A percentile compares a stretch with the other conserved stretches of the same genome.
Evolutionary conservation across 2,329 filamentous ascomycete genomes (phyloP).

Genomic region (Blastomyces percursus): DNA sequence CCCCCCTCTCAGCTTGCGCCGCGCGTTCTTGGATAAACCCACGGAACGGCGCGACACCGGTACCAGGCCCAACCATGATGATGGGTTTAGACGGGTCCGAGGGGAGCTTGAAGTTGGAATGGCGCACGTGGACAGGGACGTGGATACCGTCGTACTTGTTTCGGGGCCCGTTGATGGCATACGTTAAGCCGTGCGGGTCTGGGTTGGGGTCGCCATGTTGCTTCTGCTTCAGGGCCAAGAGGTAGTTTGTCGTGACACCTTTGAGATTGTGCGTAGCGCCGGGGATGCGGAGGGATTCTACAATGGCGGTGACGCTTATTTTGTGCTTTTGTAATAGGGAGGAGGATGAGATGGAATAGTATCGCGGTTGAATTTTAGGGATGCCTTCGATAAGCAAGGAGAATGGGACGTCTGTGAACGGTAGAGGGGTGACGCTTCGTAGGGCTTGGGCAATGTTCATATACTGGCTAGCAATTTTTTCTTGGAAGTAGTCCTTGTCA

Average conservation of each 20-base stretch:
- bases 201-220: slow-evolving; percentile 69
- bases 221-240: slow-evolving; percentile 90
- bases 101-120: slow-evolving; percentile 98
- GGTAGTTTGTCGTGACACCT: slow-evolving; percentile 94
- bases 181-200: slow-evolving; percentile 71
- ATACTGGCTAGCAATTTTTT: slow-evolving; percentile 68
- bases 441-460: slow-evolving; percentile 86
- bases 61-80: slow-evolving; percentile 93
- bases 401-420: slow-evolving; percentile 80
- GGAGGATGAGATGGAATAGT: slow-evolving; percentile 98
- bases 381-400: slow-evolving; percentile 89
- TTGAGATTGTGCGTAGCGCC: slow-evolving; percentile 71
- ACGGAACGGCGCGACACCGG: slow-evolving; percentile 87
- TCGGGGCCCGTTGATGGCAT: slow-evolving; percentile 75
- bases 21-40: slow-evolving; percentile 91
- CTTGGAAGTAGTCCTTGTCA: slow-evolving; percentile 92
- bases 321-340: slow-evolving; percentile 88
- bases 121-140: slow-evolving; percentile 87
- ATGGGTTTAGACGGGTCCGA: slow-evolving; percentile 89
- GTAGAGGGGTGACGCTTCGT: slow-evolving; percentile 58
- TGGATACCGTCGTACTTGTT: slow-evolving; percentile 97
- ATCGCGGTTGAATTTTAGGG: slow-evolving; percentile 90
- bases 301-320: slow-evolving; percentile 89
- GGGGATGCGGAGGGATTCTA: slow-evolving; percentile 70
- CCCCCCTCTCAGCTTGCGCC: slow-evolving; percentile 65